Conservation (phyloP, 148 eudicot genomes). For the Vaccinium corymbosum region DNA sequence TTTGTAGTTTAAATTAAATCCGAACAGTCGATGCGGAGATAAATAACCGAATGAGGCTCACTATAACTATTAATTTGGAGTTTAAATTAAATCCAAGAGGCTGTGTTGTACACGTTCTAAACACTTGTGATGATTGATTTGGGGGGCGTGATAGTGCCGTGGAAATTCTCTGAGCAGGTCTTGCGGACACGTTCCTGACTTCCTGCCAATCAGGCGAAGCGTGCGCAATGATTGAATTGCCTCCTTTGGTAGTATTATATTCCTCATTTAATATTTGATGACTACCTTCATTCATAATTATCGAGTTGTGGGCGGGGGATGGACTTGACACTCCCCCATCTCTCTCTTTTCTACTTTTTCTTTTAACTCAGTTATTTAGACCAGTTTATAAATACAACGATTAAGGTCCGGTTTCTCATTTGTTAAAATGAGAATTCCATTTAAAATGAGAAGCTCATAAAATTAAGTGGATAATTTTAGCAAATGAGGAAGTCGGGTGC, state of each 20-base stretch:
- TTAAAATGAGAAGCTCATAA: no score
- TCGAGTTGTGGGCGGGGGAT: neutral
- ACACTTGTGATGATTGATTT: neutral
- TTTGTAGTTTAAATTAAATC: no score
- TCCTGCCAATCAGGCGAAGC: neutral
- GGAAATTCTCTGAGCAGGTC: neutral
- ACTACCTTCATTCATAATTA: neutral
- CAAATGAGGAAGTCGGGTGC: no score
- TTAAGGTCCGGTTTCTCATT: no score
- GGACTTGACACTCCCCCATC: neutral
- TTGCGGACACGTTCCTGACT: neutral
- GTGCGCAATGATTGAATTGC: slow-evolving; percentile 1
- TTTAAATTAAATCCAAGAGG: no score
- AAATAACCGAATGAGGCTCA: no score
- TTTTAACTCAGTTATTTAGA: neutral
- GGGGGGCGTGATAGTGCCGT: neutral
- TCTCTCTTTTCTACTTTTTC: neutral
- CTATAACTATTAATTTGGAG: no score
- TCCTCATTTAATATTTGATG: neutral
- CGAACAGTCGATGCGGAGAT: no score
- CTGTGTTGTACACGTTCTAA: no score
- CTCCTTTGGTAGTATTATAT: neutral
- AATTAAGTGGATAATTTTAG: no score
- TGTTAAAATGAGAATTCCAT: no score
- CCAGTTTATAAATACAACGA: no score